These are phyloP conservation scores for Geranium incanum DNA, from an alignment of 441 rosid species.

Conservation along the genomic window DNA sequence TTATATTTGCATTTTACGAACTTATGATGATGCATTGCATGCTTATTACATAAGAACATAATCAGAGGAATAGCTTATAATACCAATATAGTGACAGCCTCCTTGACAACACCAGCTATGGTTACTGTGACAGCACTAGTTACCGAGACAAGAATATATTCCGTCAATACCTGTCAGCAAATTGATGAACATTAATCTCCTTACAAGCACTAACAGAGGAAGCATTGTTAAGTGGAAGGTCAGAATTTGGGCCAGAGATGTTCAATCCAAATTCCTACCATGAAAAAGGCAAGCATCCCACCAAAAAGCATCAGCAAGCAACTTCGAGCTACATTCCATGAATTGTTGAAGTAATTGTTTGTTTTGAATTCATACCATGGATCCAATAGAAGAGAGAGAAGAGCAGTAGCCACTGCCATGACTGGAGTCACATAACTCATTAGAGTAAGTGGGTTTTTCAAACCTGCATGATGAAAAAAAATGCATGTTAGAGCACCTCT, in stretches of 20 bases:
- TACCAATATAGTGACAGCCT: constrained; percentile 95
- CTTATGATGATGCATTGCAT: not conserved
- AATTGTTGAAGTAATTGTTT: constrained; percentile 66
- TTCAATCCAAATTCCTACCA: constrained; percentile 46
- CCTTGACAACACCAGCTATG: constrained; percentile 95
- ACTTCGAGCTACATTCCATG: constrained; percentile 70
- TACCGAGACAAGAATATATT: constrained; percentile 82
- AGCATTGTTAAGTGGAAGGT: not conserved
- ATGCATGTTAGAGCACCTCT: constrained; percentile 5
- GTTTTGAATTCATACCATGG: constrained; percentile 78
- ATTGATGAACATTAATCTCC: constrained; percentile 15
- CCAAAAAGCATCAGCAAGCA: constrained; percentile 90
- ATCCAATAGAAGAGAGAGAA: constrained; percentile 78
- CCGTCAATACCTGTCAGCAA: constrained; percentile 73
- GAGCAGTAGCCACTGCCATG: constrained; percentile 74
- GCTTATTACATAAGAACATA: constrained; percentile 2
- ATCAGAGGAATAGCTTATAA: constrained; percentile 14
- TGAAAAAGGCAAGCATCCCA: constrained; percentile 87
- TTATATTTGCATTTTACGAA: not conserved
- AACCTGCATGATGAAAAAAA: constrained; percentile 40
- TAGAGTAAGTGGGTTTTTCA: constrained; percentile 80
- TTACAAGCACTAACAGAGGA: not conserved
- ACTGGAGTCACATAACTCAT: constrained; percentile 82
- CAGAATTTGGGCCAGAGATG: not conserved
- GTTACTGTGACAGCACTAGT: constrained; percentile 97